Conservation (phyloP, 495 filamentous ascomycete genomes). For the Tuber calosporum region DNA sequence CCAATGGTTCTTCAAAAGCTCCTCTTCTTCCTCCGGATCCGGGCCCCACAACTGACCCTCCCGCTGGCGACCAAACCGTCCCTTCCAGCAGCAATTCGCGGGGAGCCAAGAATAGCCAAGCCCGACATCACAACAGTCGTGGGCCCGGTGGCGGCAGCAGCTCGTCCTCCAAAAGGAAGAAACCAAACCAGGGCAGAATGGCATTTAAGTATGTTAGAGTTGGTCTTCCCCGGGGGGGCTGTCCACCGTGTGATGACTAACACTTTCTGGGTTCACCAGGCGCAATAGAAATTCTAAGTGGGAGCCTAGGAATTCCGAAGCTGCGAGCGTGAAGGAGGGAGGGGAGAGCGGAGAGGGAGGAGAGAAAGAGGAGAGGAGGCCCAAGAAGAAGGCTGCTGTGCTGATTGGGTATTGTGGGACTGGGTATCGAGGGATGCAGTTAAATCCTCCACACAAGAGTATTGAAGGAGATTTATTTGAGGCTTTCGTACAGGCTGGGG, state of each 20-base stretch:
- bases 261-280: not conserved
- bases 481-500: constrained; percentile 79
- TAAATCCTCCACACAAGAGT: constrained; percentile 69
- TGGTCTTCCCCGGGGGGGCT: constrained; percentile 20
- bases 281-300: constrained; percentile 24
- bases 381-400: constrained; percentile 93
- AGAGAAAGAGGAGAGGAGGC: constrained; percentile 62
- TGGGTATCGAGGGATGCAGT: constrained; percentile 96
- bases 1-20: not conserved
- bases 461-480: constrained; percentile 96
- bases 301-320: constrained; percentile 10
- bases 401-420: constrained; percentile 91
- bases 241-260: not conserved
- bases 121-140: not conserved
- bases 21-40: not conserved
- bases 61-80: not conserved
- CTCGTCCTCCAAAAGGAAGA: constrained; percentile 20
- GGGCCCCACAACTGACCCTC: not conserved
- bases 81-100: not conserved
- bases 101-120: not conserved
- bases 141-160: not conserved
- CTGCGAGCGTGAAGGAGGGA: constrained; percentile 5
- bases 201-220: constrained; percentile 36
- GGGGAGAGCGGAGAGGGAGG: constrained; percentile 6
- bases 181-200: constrained; percentile 22